Evolutionary conservation across 2,329 filamentous ascomycete genomes (phyloP), one percentile per base, ranked within the genome.

Genomic region (Paracoccidioides brasiliensis): DNA sequence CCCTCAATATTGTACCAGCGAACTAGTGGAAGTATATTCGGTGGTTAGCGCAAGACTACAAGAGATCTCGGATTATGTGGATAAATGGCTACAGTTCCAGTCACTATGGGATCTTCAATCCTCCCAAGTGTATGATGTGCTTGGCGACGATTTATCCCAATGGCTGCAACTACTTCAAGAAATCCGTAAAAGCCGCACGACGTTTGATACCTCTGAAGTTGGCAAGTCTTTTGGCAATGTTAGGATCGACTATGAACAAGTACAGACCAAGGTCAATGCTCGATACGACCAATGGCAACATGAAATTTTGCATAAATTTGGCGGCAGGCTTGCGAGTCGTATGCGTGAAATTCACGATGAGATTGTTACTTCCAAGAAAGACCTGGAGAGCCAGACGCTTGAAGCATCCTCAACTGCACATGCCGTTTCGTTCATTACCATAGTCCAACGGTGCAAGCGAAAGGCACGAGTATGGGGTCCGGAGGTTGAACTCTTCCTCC

Each of bases 231-330:
- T 99, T 67, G 93, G 93, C 4, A 91, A 95, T 70, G 83, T 97
- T 54, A 89, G 86, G 3, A 90, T 99, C 65, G 91, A 98, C 69
- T 98, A 98, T 66, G 93, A 97, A 64, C 94, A 98, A 70, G 93
- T 98, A 0, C 94, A 98, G 71, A 89, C 91, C 56, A 96, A 95
- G 72, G 93, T 99, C 70, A 98, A 97, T 65, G 89, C 90, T 64
- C 98, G 97, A 70, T 99, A 98, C 68, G 94, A 99, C 67, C 91
- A 97, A 70, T 98, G 94, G 93, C 93, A 99, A 70, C 89, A 96
- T 64, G 93, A 99, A 62, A 95, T 98, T 55, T 78, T 97, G 41
- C 81, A 87, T 63, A 95, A 95, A 68, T 99, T 98, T 71, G 93
- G 90, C 41, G 80, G 81, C 56, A 88, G 93, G 55, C 84, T 98